Conservation (phyloP, 768 basidiomycete species). For the Fomitopsis serialis region DNA sequence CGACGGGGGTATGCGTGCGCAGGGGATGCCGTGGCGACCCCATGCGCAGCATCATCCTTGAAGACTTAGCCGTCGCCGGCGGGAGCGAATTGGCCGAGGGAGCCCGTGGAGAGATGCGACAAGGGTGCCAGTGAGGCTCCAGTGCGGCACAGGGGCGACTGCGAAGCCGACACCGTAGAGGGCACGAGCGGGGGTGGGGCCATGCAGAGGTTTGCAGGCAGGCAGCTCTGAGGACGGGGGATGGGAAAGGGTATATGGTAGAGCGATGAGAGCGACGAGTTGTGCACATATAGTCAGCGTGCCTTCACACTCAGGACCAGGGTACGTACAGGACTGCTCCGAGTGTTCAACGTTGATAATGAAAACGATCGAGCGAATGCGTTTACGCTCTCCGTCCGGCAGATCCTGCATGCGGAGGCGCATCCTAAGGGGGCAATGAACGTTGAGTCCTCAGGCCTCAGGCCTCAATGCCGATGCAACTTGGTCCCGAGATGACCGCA, state of each 20-base stretch:
- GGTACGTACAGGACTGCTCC: conserved; percentile 58
- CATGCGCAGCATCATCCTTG: conserved; percentile 28
- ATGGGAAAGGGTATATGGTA: conserved; percentile 48
- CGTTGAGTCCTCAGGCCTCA: conserved; percentile 34
- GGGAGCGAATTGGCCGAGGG: conserved; percentile 41
- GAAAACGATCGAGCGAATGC: conserved; percentile 53
- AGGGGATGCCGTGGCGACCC: conserved; percentile 50
- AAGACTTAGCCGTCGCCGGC: conserved; percentile 48
- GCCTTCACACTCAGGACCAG: background rate
- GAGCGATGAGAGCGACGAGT: conserved; percentile 35
- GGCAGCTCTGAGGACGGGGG: conserved; percentile 57
- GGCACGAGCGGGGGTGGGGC: conserved; percentile 42
- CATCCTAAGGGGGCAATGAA: conserved; percentile 55
- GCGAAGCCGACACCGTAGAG: conserved; percentile 44
- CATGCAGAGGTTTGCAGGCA: conserved; percentile 51
- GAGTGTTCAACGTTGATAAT: conserved; percentile 53
- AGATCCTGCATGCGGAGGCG: conserved; percentile 56
- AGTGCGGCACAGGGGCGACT: conserved; percentile 13
- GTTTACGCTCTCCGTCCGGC: conserved; percentile 41
- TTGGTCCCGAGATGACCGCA: conserved; percentile 61
- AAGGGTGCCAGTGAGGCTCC: conserved; percentile 36
- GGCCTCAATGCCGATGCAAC: conserved; percentile 41
- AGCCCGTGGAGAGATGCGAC: conserved; percentile 42
- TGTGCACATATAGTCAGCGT: conserved; percentile 17
- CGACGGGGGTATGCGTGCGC: conserved; percentile 49